Evolutionary conservation across 2,329 filamentous ascomycete species (phyloP).

Genomic region (Ophiocordyceps camponoti-rufipedis): DNA sequence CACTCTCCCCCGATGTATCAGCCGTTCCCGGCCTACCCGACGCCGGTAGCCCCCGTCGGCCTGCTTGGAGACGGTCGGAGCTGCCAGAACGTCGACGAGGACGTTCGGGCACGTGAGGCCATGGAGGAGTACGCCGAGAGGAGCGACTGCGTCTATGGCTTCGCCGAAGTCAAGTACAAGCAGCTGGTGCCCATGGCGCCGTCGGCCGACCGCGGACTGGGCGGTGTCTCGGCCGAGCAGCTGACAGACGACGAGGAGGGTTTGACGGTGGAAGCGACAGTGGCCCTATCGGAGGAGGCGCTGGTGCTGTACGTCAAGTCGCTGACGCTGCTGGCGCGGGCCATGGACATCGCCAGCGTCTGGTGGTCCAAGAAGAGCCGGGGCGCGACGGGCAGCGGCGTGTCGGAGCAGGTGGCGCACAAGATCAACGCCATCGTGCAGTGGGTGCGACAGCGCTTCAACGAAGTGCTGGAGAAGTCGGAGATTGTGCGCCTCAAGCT

Average conservation of each 20-base stretch:
- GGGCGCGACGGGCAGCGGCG: constrained; percentile 30
- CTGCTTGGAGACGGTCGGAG: constrained; percentile 47
- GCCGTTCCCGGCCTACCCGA: constrained; percentile 72
- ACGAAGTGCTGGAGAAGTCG: constrained; percentile 91
- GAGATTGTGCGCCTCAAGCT: constrained; percentile 84
- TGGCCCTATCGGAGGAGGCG: constrained; percentile 82
- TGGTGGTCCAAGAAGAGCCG: constrained; percentile 78
- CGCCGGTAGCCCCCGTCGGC: constrained; percentile 38
- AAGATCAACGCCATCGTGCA: constrained; percentile 89
- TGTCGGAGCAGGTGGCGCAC: constrained; percentile 34
- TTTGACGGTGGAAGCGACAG: constrained; percentile 69
- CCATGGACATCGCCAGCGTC: constrained; percentile 82
- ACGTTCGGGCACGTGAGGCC: constrained; percentile 55
- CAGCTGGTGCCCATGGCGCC: constrained; percentile 84
- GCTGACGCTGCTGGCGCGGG: constrained; percentile 72
- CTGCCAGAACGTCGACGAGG: constrained; percentile 50
- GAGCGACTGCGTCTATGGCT: constrained; percentile 92
- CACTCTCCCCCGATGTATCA: constrained; percentile 62
- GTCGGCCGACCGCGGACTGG: constrained; percentile 53
- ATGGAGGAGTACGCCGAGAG: constrained; percentile 87
- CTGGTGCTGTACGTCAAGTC: constrained; percentile 93
- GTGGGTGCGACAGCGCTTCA: constrained; percentile 88
- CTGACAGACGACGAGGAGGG: constrained; percentile 45
- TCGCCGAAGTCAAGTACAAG: constrained; percentile 96
- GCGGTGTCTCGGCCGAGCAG: constrained; percentile 38